phyloP scores from a whole-genome alignment of 2,329 filamentous ascomycete species.

The Cadophora luteo-olivacea region DNA sequence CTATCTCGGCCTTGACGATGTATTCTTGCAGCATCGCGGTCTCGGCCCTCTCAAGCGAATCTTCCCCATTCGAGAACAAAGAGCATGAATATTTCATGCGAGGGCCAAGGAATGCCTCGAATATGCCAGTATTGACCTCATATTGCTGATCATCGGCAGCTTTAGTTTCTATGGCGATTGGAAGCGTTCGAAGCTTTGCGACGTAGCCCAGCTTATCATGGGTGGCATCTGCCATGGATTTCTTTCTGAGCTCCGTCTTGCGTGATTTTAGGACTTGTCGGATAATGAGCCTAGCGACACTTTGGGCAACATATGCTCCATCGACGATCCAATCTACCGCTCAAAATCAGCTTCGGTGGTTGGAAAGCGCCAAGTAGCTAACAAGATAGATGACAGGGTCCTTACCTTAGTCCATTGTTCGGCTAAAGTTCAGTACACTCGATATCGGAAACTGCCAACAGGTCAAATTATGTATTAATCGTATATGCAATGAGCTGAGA shows the following conservation, averaged over 20 bases:
- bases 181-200: conserved; percentile 60
- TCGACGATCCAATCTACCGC: conserved; percentile 64
- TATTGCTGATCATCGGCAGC: conserved; percentile 75
- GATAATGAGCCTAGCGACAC: conserved; percentile 70
- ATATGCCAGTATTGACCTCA: conserved; percentile 71
- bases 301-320: conserved; percentile 67
- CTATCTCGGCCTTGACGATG: conserved; percentile 58
- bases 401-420: conserved; percentile 9
- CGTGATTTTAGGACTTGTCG: conserved; percentile 68
- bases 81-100: conserved; percentile 76
- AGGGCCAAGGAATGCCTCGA: conserved; percentile 66
- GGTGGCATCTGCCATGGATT: conserved; percentile 58
- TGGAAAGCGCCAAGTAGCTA: too few relatives aligned
- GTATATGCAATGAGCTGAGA: too few relatives aligned
- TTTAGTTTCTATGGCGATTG: conserved; percentile 71
- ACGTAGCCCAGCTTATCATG: conserved; percentile 70
- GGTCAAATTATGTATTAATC: too few relatives aligned
- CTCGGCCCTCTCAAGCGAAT: conserved; percentile 71
- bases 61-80: conserved; percentile 65
- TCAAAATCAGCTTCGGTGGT: too few relatives aligned
- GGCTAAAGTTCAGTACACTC: neutral
- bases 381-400: neutral
- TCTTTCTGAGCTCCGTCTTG: conserved; percentile 58
- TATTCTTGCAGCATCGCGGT: conserved; percentile 69
- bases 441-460: neutral